Evolutionary conservation across 306 rosid genomes (phyloP).

Genomic region (Quercus dentata): DNA sequence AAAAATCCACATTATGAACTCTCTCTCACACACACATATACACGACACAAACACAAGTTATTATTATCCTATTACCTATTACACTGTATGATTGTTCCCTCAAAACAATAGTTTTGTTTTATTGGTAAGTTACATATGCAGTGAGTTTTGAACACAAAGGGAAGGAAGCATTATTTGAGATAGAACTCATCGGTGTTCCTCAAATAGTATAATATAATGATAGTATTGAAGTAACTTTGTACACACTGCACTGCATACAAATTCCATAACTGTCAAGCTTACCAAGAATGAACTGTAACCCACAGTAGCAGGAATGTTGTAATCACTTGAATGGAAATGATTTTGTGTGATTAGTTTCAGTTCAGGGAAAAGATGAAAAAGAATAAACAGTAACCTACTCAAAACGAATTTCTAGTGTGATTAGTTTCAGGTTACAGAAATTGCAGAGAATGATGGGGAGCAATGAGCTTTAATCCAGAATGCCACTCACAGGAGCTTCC

Average conservation of each 20-base stretch:
- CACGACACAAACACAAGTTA: too few relatives aligned
- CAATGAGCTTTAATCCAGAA: neutral
- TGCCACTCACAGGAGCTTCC: neutral
- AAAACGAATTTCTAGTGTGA: neutral
- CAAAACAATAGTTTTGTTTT: too few relatives aligned
- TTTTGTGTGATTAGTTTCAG: neutral
- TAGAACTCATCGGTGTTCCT: too few relatives aligned
- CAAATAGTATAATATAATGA: too few relatives aligned
- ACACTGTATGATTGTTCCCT: too few relatives aligned
- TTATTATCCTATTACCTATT: too few relatives aligned
- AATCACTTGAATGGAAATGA: neutral
- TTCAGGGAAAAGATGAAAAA: neutral
- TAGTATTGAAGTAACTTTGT: too few relatives aligned
- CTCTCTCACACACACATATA: neutral
- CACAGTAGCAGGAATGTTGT: too few relatives aligned
- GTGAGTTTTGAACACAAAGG: too few relatives aligned
- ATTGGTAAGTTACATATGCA: too few relatives aligned
- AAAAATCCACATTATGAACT: neutral
- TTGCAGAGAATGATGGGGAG: neutral
- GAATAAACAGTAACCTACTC: neutral
- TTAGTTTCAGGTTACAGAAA: neutral
- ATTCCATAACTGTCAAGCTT: neutral
- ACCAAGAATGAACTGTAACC: neutral
- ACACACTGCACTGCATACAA: neutral
- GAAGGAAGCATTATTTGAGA: too few relatives aligned